Conservation (phyloP, 2,329 filamentous ascomycete genomes). For the Sporothrix humicola region DNA sequence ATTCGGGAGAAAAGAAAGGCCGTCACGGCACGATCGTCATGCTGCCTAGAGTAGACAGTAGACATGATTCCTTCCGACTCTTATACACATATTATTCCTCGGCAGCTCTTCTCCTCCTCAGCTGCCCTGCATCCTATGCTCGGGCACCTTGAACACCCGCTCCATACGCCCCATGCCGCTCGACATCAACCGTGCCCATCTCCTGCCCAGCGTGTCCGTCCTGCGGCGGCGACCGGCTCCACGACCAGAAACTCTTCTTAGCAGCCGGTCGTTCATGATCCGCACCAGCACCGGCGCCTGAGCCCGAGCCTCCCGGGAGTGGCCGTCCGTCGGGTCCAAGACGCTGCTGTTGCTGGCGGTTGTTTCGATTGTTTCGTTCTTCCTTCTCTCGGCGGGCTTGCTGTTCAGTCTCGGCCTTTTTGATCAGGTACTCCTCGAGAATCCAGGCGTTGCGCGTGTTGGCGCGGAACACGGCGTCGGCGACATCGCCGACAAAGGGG, state of each 20-base stretch:
- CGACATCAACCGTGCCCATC: constrained; percentile 3
- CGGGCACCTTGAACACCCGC: neutral
- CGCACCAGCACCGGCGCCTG: neutral
- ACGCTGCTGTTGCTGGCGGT: neutral
- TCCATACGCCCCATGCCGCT: neutral
- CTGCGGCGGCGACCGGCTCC: neutral
- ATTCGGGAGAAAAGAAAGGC: neutral
- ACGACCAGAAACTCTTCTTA: constrained; percentile 23
- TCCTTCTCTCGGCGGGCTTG: constrained; percentile 29
- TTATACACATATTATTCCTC: neutral
- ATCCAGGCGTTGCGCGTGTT: constrained; percentile 75
- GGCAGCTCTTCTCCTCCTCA: neutral
- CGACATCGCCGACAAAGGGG: constrained; percentile 76
- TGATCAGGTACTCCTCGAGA: constrained; percentile 63
- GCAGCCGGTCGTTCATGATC: neutral
- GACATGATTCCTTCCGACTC: neutral
- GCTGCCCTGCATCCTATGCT: constrained; percentile 1
- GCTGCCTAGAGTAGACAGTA: neutral
- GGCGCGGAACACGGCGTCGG: constrained; percentile 73
- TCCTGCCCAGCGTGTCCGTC: constrained; percentile 1
- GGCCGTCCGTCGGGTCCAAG: neutral
- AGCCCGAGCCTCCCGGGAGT: neutral
- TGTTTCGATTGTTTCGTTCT: neutral
- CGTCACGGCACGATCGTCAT: neutral
- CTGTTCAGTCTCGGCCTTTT: constrained; percentile 65